Base-by-base conservation (phyloP, 129 eudicot species). In the Lactuca sativa region DNA sequence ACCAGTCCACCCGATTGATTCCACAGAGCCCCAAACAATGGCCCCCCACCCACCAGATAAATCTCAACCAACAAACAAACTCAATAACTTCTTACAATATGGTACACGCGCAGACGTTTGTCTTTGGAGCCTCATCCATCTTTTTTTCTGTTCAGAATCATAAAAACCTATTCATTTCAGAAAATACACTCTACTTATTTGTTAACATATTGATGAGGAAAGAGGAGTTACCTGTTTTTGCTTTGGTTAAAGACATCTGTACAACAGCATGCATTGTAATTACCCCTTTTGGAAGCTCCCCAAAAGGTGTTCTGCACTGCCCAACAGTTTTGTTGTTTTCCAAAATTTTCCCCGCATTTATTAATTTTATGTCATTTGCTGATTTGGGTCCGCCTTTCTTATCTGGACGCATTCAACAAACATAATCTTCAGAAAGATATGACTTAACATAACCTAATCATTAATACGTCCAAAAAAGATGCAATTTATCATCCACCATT, bases 241-340 rank as follows among this genome's bases (percentile, higher is more conserved):
- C 84, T 83, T 89, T 92, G 62, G 89, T 87, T 81, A 88, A 52
- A 47, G 98, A 88, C 76, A 90, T 93, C 75, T 92, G 97, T 66
- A 92, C 91, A 68, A 92, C 97, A 78, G 95, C 97, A 80, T 92
- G 97, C 97, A 92, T 92, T 10, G 96, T 88, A 62, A 92, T 88
- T 62, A 86, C 89, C 62, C 89, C 97, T 41, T 83, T 85, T 10
- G 95, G 92, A 71, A 88, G 93, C 77, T 92, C 97, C 9, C 95
- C 89, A 80, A 88, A 80, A 43, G 91, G 93, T 63, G 74, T 82
- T 79, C 82, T 82, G 85, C 97, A 92, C 70, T 92, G 96, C 9
- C 85, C 83, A 59, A 92, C 93, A 61, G 95, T 88, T 89, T 72
- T 92, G 83, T 48, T 88, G 72, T 92, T 92, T 66, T 92, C 97